These are phyloP conservation scores for Dissoconium aciculare DNA, from an alignment of 2,329 filamentous ascomycete species.

Conservation along the genomic window DNA sequence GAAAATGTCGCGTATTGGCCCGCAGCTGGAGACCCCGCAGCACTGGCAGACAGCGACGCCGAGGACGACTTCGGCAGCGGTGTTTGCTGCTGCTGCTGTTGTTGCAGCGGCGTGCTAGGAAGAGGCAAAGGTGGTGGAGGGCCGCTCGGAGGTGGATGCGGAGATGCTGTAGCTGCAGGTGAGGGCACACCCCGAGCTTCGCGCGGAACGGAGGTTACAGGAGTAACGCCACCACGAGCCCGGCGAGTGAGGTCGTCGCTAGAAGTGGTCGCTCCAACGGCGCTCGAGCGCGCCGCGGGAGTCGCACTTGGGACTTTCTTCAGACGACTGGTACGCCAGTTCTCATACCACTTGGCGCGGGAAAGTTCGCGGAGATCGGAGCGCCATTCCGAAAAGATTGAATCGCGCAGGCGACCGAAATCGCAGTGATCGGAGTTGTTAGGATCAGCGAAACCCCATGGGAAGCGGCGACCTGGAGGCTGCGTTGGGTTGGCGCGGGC, in stretches of 20 bases:
- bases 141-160: too few species aligned
- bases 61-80: too few species aligned
- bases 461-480: conserved; percentile 71
- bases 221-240: conserved; percentile 23
- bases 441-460: conserved; percentile 94
- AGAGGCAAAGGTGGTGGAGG: too few species aligned
- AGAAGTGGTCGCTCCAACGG: not conserved
- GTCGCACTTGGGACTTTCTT: conserved; percentile 12
- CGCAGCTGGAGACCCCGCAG: too few species aligned
- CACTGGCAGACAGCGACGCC: too few species aligned
- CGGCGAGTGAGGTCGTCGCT: conserved; percentile 14
- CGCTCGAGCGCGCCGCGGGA: not conserved
- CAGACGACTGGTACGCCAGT: conserved; percentile 59
- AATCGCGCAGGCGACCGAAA: conserved; percentile 77
- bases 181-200: too few species aligned
- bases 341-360: conserved; percentile 86
- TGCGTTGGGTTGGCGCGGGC: conserved; percentile 31
- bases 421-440: conserved; percentile 88
- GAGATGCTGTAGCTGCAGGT: too few species aligned
- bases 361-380: conserved; percentile 79
- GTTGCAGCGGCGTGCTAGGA: too few species aligned
- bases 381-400: conserved; percentile 88
- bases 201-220: conserved; percentile 20
- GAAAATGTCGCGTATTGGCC: too few species aligned
- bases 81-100: too few species aligned